Percentiles rank a stretch among this genome's conserved stretches.
phyloP scores from a whole-genome alignment of 805 yeast species.

The Cyberlindnera euphorbiiphila region DNA sequence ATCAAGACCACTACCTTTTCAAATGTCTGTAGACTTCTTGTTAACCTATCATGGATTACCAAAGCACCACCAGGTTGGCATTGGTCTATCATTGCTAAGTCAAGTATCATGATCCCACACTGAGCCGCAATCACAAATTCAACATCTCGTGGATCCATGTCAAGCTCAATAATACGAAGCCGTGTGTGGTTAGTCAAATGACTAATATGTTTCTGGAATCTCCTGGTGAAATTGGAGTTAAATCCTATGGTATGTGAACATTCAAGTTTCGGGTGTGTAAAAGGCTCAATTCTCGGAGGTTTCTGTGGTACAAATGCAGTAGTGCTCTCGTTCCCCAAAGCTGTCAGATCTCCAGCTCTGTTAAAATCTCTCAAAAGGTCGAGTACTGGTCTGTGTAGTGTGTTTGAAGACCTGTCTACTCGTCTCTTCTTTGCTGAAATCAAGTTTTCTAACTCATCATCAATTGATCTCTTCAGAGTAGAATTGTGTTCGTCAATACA shows the following conservation, averaged over 20 bases:
- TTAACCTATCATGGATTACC: conserved; percentile 5
- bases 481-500: neutral
- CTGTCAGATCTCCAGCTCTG: neutral
- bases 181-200: conserved; percentile 2
- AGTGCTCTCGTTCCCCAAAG: neutral
- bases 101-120: conserved; percentile 15
- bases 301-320: neutral
- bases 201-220: conserved; percentile 4
- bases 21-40: neutral
- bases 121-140: conserved; percentile 17
- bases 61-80: conserved; percentile 11
- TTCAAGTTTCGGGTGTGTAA: neutral
- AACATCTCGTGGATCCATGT: conserved; percentile 13
- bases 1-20: conserved; percentile 11
- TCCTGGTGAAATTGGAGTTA: conserved; percentile 4
- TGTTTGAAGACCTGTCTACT: neutral
- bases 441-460: conserved; percentile 21
- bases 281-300: neutral
- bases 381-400: neutral
- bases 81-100: conserved; percentile 12
- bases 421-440: conserved; percentile 10
- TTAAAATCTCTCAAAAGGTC: neutral
- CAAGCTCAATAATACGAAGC: conserved; percentile 17
- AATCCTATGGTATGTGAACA: conserved; percentile 9
- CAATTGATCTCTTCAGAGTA: conserved; percentile 15